phyloP scores from a whole-genome alignment of 2,329 filamentous ascomycete genomes.

The Diaporthe australafricana region DNA sequence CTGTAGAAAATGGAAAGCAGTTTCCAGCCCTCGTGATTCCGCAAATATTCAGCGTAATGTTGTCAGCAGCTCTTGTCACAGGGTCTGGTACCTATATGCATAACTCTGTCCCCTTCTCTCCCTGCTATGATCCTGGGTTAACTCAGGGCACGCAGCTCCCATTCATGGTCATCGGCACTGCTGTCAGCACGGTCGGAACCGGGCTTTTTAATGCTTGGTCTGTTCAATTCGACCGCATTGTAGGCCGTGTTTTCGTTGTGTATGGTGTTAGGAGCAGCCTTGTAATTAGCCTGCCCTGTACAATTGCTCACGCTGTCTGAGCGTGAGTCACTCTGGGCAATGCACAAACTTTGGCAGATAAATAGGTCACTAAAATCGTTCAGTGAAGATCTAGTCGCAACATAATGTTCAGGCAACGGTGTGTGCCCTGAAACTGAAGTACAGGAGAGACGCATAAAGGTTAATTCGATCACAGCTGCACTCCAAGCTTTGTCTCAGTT shows the following conservation, averaged over 20 bases:
- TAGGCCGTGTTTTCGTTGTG: constrained; percentile 3
- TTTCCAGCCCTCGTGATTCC: constrained; percentile 21
- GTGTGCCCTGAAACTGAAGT: neutral
- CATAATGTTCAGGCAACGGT: constrained; percentile 7
- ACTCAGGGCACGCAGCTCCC: neutral
- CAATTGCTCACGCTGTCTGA: neutral
- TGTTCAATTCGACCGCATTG: neutral
- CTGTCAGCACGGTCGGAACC: neutral
- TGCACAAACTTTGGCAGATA: neutral
- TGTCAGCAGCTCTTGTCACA: neutral
- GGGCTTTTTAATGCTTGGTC: constrained; percentile 1
- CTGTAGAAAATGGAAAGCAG: constrained; percentile 26
- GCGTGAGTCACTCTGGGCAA: neutral
- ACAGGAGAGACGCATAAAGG: no score
- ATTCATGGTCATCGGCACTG: constrained; percentile 1
- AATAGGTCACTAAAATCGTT: neutral
- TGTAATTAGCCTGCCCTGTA: neutral
- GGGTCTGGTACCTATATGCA: neutral
- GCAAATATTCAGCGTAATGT: constrained; percentile 4
- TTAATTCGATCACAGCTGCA: neutral
- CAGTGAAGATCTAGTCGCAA: neutral
- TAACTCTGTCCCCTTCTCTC: no score
- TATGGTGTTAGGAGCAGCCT: neutral
- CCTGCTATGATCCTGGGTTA: no score
- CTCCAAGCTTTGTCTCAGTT: neutral